Base-by-base conservation (phyloP, 1,139 yeast genomes). In the Hemisphaericaspora subhashii region DNA sequence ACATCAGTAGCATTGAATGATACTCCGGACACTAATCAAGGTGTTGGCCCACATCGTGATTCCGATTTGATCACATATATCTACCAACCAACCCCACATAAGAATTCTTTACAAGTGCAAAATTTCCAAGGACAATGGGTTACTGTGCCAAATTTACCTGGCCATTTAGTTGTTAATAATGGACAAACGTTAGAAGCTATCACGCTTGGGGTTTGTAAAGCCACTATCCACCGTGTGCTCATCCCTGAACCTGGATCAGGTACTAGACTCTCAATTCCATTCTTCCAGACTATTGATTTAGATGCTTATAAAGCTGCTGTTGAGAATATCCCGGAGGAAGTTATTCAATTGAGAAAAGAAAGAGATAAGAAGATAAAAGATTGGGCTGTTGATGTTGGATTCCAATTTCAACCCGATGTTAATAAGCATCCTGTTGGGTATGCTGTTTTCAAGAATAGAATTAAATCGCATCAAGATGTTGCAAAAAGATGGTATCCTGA, bases 31-130 rank as follows among this genome's bases (percentile, higher is more conserved):
- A 66, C 74, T 6, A 62, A 63, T 18, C 87, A 81, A 54, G 86
- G 88, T 2, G 81, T 77, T 25, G 88, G 89, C 1, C 84, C 86
- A 2, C 88, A 83, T 53, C 72, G 86, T 47, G 88, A 82, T 51
- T 76, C 82, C n/a, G 86, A 81, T 43, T 66, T 81, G 48, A 52
- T 81, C 33, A 81, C 86, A 0, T 77, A 72, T 51, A 80, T 81
- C 12, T 76, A 68, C 48, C 87, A 81, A 52, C 86, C 75, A 2
- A 68, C 79, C 0, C 62, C 67, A 33, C 75, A 74, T 40, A 37
- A 49, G 6, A 50, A 61, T 37, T 80, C 85, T 1, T 64, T 83
- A 16, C 84, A 83, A 51, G 86, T 82, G 3, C 77, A 81, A 47
- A 79, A 78, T 48, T 75, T 74, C 49, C 72, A 73, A 36, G 87